Evolutionary conservation across 441 rosid genomes (phyloP), one percentile per base, ranked within the genome.

Genomic region (Populus hybrid): DNA sequence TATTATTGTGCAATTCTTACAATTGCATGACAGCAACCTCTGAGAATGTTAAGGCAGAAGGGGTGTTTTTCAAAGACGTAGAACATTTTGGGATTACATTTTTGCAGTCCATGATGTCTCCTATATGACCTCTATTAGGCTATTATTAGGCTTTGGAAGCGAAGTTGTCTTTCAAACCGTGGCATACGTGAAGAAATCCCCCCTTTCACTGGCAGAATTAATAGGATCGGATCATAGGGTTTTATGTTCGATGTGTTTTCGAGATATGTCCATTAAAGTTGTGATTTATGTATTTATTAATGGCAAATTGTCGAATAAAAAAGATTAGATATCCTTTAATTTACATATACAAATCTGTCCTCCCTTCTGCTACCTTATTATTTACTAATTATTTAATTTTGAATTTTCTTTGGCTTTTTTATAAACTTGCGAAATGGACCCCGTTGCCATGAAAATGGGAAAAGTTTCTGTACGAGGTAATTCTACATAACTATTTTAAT

Each of bases 361-460:
- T 35, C 3, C 42, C 68, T 35, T n/a, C 21, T 1, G 7, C 50
- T 14, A 33, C n/a, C 18, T 28, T 29, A 6, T 10, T 50, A 28
- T 75, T 26, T 20, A 26, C 1, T 50, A n/a, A 0, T 33, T n/a
- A 24, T 29, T 33, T 71, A n/a, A 59, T 73, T 31, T 64, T 64
- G 8, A 74, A 40, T 16, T 6, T 9, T 12, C 16, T 26, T 69
- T 35, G 33, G 68, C 9, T 33, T 10, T 10, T 69, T 38, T 24
- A 26, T 59, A 68, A 33, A 59, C 61, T 69, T 11, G 28, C 11
- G 28, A 70, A 76, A 85, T 88, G 95, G 91, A 85, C 92, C 93
- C 90, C 83, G 18, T 63, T 66, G 67, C 61, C 56, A 45, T 45
- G 56, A 77, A 31, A 64, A 68, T 35, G 20, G 82, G 78, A 6